Conservation (phyloP, 192 early-diverging fungal genomes). For the Lunasporangiospora selenospora region DNA sequence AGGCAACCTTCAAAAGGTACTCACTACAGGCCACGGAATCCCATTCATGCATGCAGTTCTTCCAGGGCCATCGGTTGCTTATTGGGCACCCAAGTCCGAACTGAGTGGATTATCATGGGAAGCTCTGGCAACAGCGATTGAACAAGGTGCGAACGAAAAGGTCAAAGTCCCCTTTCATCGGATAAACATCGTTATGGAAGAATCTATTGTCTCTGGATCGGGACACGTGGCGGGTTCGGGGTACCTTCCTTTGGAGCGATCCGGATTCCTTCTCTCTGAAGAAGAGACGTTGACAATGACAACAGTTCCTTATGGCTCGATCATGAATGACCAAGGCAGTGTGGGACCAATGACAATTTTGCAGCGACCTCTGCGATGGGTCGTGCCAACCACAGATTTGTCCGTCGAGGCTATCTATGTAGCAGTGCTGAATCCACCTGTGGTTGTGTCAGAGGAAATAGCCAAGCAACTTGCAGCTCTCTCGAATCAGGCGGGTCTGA, state of each 20-base stretch:
- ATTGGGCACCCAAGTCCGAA: constrained; percentile 39
- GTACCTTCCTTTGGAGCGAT: constrained; percentile 16
- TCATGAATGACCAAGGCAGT: constrained; percentile 46
- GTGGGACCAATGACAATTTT: constrained; percentile 25
- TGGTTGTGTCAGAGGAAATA: constrained; percentile 35
- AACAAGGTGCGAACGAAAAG: constrained; percentile 49
- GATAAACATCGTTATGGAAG: constrained; percentile 42
- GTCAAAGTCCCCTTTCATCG: constrained; percentile 39
- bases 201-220: constrained; percentile 11
- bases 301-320: constrained; percentile 29
- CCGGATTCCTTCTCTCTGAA: constrained; percentile 23
- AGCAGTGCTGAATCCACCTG: constrained; percentile 43
- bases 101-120: constrained; percentile 44
- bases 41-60: constrained; percentile 39
- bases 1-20: constrained; percentile 19
- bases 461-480: constrained; percentile 41
- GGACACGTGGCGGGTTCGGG: too few relatives aligned
- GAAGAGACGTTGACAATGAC: constrained; percentile 20
- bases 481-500: constrained; percentile 38
- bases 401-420: constrained; percentile 36
- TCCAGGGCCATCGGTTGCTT: constrained; percentile 44
- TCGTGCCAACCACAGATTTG: constrained; percentile 17
- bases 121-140: constrained; percentile 13
- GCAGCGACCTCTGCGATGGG: constrained; percentile 32
- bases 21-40: constrained; percentile 43